These are phyloP conservation scores for Thermochaetoides thermophila DNA, from an alignment of 495 filamentous ascomycete species.

Conservation along the genomic window DNA sequence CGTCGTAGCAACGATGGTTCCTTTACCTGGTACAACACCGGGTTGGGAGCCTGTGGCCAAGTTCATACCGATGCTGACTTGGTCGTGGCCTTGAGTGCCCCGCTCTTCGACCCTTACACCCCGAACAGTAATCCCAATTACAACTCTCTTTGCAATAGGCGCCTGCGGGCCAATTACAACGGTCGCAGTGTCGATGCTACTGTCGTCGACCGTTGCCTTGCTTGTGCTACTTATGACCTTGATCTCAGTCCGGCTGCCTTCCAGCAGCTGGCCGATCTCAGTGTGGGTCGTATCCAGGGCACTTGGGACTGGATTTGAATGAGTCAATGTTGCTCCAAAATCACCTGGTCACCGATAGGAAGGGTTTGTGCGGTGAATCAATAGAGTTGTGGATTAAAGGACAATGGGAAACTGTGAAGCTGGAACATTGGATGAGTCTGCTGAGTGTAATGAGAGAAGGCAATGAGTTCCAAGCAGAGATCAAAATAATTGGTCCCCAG, in stretches of 20 bases:
- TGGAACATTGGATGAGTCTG: no score
- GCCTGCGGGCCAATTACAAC: conserved; percentile 13
- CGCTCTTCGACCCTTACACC: conserved; percentile 11
- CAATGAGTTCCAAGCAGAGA: no score
- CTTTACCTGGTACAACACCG: conserved; percentile 39
- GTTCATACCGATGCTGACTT: conserved; percentile 18
- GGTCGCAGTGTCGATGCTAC: conserved; percentile 17
- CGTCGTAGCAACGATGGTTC: neutral
- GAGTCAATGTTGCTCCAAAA: neutral
- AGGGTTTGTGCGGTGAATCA: no score
- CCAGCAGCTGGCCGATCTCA: conserved; percentile 8
- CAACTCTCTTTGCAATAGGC: conserved; percentile 16
- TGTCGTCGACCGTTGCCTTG: conserved; percentile 16
- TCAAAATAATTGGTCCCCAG: no score
- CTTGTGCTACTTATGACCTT: conserved; percentile 5
- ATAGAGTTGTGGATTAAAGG: no score
- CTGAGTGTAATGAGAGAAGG: no score
- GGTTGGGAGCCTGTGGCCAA: conserved; percentile 31
- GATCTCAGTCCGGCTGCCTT: conserved; percentile 12
- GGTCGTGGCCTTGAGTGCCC: conserved; percentile 31
- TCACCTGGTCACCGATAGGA: no score
- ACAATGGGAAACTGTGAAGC: neutral
- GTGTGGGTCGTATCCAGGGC: conserved; percentile 18
- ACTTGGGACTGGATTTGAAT: conserved; percentile 20
- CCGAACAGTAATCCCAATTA: conserved; percentile 22